Evolutionary conservation across 192 early-diverging fungal species (phyloP), one percentile per base, ranked within the genome.

Genomic region (Mortierella antarctica): DNA sequence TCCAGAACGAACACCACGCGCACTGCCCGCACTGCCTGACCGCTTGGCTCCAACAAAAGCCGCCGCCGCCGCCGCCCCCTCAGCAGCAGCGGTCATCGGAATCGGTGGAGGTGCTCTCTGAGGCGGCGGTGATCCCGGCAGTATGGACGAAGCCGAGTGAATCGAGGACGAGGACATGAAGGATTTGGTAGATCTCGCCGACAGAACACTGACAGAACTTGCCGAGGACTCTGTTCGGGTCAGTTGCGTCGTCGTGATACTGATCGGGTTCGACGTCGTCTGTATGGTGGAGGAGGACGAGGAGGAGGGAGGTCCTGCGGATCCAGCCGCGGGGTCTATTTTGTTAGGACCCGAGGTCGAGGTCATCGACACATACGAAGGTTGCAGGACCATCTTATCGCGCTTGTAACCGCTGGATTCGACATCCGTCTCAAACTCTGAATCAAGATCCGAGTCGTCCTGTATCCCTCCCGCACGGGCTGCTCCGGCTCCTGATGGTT

Each of bases 101-200:
- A 80, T 57, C 4, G 77, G 77, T 5, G 77, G 77, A 45, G 77
- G 77, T 0, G 77, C 77, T 62, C 77, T 50, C 55, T 72, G 70
- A 52, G 77, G 77, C 21, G 75, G 75, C 5, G 75, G 75, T 0
- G 77, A 80, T 40, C 53, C 62, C n/a, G 77, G 45, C 4, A 80
- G 52, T 1, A 80, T 62, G 14, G 77, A 80, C 0, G 70, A 57
- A 12, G 47, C 52, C 11, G 74, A 74, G 10, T 74, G 64, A 1
- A 18, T 50, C 0, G 73, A 74, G 0, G 69, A 58, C 12, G 65
- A 60, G 0, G 74, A 78, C 31, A 78, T 48, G 62, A 70, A 78
- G 1, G 74, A 79, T 7, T 47, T 65, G 9, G 42, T 42, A 15
- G 69, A 68, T 4, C 70, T 57, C 12, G 77, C 70, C 6, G 69